phyloP scores from a whole-genome alignment of 805 yeast genomes.

The Candida quercuum region DNA sequence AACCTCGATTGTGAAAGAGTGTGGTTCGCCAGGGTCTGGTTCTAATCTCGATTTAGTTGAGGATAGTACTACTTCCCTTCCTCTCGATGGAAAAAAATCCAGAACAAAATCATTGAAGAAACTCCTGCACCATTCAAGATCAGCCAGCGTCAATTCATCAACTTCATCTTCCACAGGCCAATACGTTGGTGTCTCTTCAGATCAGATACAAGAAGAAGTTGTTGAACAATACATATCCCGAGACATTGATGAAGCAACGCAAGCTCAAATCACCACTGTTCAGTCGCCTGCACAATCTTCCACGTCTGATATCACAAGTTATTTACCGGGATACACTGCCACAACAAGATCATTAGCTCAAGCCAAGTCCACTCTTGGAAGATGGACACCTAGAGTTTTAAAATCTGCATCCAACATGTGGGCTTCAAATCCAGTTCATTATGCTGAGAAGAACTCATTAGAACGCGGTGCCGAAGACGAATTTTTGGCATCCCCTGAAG shows the following conservation, averaged over 20 bases:
- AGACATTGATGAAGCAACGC: conserved; percentile 10
- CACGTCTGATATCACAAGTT: background rate
- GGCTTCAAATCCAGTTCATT: conserved; percentile 62
- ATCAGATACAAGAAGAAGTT: conserved; percentile 12
- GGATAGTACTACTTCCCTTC: conserved; percentile 9
- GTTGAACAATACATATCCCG: conserved; percentile 13
- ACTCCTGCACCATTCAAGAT: conserved; percentile 4
- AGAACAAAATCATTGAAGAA: conserved; percentile 2
- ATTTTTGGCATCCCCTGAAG: conserved; percentile 39
- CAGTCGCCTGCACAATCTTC: background rate
- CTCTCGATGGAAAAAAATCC: conserved; percentile 1
- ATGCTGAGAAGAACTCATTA: conserved; percentile 33
- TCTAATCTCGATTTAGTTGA: conserved; percentile 3
- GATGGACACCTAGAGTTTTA: conserved; percentile 18
- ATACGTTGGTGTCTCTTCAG: no score
- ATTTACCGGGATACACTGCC: background rate
- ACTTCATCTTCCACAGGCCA: background rate
- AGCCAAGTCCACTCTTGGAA: conserved; percentile 9
- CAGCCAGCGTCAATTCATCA: background rate
- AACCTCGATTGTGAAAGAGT: conserved; percentile 32
- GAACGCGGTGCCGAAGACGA: conserved; percentile 42
- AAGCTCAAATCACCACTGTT: conserved; percentile 3
- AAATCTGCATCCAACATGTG: conserved; percentile 38
- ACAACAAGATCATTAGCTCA: conserved; percentile 1
- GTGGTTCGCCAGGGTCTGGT: conserved; percentile 5